Base-by-base conservation (phyloP, 805 yeast genomes). In the Ogataea ganodermae region DNA sequence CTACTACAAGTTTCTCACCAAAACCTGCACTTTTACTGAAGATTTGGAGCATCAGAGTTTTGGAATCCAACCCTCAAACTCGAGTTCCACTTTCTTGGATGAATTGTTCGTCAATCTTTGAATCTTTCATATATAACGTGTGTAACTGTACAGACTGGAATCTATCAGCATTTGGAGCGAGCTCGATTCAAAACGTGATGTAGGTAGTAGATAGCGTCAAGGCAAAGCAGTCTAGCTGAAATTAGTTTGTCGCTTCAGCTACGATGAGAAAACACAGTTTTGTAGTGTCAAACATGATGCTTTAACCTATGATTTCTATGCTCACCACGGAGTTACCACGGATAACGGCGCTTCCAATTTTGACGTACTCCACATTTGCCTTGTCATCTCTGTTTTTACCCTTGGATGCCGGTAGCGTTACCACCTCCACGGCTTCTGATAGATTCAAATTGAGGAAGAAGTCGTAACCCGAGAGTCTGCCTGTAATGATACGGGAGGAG, bases 381-480 rank as follows among this genome's bases (percentile, higher is more conserved):
- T 44, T 44, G 24, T 28, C 42, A 2, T 44, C 45, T 17, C 40
- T 41, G 13, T 18, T 30, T 17, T 30, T 46, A 21, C 41, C 30
- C 22, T 43, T 45, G 13, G 43, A n/a, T 38, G 32, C 21, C 3
- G 41, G 42, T 22, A 49, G 46, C 10, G 33, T 22, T 6, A 52
- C 42, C 22, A 43, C 21, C 36, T 61, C 61, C 18, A 59, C 59
- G 4, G 59, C 59, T 27, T 58, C 63, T 49, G 58, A 58, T 18
- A 70, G 32, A 14, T 71, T 68, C 42, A 70, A 48, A 44, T 70
- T 70, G 33, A 70, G 46, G 39, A 70, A 70, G 22, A 81, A 79
- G 62, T 92, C 98, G 64, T 82, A 92, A 2, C 98, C 98, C 58
- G 88, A 74, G 45, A 92, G 74, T 10, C 79, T 78, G 2, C 98